Percentiles rank a stretch among this genome's conserved stretches.
These are phyloP conservation scores for Colletotrichum tanaceti DNA, from an alignment of 2,329 filamentous ascomycete species.

Conservation along the genomic window DNA sequence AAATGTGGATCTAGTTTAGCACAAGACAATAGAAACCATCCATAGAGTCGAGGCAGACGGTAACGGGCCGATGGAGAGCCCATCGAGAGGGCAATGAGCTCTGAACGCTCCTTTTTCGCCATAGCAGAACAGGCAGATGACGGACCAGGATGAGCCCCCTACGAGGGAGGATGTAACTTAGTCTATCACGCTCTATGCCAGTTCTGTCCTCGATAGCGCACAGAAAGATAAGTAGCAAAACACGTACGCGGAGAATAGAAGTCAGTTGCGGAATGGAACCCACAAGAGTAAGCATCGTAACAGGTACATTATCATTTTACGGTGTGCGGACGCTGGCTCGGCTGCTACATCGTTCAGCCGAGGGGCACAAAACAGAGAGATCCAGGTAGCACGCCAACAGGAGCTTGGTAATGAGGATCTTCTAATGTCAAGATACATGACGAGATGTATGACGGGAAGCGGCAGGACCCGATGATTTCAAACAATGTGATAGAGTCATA, in stretches of 20 bases:
- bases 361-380: neutral
- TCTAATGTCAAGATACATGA: neutral
- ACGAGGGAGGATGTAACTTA: neutral
- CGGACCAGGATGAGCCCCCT: too few relatives aligned
- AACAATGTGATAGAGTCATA: constrained; percentile 29
- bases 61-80: neutral
- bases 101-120: neutral
- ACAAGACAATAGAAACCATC: neutral
- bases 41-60: too few relatives aligned
- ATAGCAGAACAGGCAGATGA: neutral
- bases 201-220: neutral
- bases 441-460: neutral
- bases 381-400: constrained; percentile 2
- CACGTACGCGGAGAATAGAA: neutral
- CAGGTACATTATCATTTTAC: neutral
- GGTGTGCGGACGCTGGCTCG: neutral
- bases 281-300: neutral
- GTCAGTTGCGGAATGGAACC: neutral
- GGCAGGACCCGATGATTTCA: constrained; percentile 11
- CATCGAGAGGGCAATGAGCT: neutral
- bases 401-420: constrained; percentile 14
- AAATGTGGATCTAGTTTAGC: too few relatives aligned
- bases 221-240: neutral
- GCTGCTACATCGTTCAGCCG: neutral
- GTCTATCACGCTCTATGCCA: neutral